Conservation (phyloP, 495 filamentous ascomycete species). For the Xylaria cubensis region DNA sequence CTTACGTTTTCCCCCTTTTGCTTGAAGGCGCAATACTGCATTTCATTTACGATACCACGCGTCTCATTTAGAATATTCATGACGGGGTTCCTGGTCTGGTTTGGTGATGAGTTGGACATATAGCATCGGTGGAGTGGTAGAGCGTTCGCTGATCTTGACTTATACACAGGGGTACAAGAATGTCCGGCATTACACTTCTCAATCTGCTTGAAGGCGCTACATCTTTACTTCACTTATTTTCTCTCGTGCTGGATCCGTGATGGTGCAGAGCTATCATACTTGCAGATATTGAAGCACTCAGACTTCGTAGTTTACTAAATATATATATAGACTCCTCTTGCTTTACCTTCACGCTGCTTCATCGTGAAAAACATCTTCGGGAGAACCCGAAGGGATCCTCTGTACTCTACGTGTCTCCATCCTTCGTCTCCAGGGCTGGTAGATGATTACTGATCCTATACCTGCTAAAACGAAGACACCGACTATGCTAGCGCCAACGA, state of each 20-base stretch:
- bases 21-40: not conserved
- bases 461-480: slow-evolving; percentile 83
- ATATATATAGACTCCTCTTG: not conserved
- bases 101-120: slow-evolving; percentile 1
- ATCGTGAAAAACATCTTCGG: slow-evolving; percentile 30
- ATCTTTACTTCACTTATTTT: not conserved
- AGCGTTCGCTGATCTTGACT: not conserved
- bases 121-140: slow-evolving; percentile 11
- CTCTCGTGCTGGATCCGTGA: not conserved
- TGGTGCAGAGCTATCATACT: not conserved
- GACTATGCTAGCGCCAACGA: slow-evolving; percentile 85
- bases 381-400: slow-evolving; percentile 29
- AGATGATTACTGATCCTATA: slow-evolving; percentile 69
- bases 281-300: not conserved
- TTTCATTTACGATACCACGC: slow-evolving; percentile 19
- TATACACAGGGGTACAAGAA: slow-evolving; percentile 19
- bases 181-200: slow-evolving; percentile 9
- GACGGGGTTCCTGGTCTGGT: not conserved
- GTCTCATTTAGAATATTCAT: slow-evolving; percentile 16
- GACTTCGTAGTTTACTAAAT: not conserved
- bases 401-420: slow-evolving; percentile 38
- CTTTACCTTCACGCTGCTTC: not conserved
- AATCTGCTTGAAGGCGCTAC: not conserved
- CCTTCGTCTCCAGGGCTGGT: slow-evolving; percentile 74
- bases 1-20: not conserved